Evolutionary conservation across 2,329 filamentous ascomycete species (phyloP), one percentile per base, ranked within the genome.

Genomic region (Xylariaceae sp.): DNA sequence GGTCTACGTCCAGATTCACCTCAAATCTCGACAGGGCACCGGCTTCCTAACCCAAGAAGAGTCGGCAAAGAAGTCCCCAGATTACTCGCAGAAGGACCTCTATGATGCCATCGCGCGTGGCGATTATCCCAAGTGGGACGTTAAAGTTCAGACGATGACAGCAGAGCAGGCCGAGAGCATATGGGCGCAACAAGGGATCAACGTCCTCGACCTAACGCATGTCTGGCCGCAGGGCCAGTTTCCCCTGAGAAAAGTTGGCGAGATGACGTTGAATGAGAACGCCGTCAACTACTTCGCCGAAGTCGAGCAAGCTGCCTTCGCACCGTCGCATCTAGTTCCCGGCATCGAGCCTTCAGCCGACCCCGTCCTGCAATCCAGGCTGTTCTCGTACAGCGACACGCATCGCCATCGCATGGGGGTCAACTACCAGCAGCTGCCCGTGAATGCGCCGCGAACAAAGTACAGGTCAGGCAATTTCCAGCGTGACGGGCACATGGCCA

Each of bases 321-420:
- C 79, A 57, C 85, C 86, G 40, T 78, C 83, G 5, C 84, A 88
- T 66, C 71, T 88, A 69, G 77, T 82, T 3, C 84, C 85, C 3
- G 85, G 85, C 51, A 80, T 86, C 54, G 85, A 88, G 70, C 80
- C 84, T 11, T 86, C 84, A 7, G 83, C 83, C 59, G 86, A 89
- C 62, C 85, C 85, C 1, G 83, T 88, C 39, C 74, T 88, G 2
- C 85, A 88, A 69, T 80, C 80, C 40, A 83, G 85, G 53, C 76
- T 88, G 41, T 88, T 88, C 75, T 87, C 84, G 1, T 88, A 88
- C 71, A 80, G 83, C 8, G 85, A 88, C 65, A 84, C 80, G 3
- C 80, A 83, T 64, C 77, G 78, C 55, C 77, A 82, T 68, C 76
- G 79, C 30, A 67, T 83, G 26, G 80, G 80, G 31, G 73, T 72